Base-by-base conservation (phyloP, 179 eudicot genomes). In the Amaranthus tricolor region DNA sequence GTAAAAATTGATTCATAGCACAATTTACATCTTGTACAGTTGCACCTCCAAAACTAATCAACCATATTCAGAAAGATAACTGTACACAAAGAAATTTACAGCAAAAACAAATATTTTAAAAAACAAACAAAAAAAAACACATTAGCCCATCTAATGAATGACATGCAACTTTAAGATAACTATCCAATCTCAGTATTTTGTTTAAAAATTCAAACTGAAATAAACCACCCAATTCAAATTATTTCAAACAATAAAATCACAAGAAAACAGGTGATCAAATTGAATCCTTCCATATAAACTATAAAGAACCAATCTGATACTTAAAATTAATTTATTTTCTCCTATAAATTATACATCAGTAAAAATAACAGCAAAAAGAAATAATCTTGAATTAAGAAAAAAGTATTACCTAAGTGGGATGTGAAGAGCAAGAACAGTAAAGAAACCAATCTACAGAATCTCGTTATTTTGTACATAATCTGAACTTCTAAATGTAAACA, bases 381-480 rank as follows among this genome's bases (percentile, higher is more conserved):
- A 7, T 43, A 73, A 67, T 6, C 50, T 54, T 5, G 15, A 45
- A 62, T 57, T 60, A 17, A 19, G 7, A 5, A 11, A 4, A 2
- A 51, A 75, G 58, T 9, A 56, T 20, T 82, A 82, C 82, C 85
- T 68, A 66, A 63, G 16, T 76, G 72, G 21, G 78, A 68, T 24
- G 62, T 58, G 52, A 79, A 44, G 65, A 82, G 63, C 73, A 78
- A 68, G 72, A 76, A 57, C 51, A 78, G 24, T 11, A 76, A 44
- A 56, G 53, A 72, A 72, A 63, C 59, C 68, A 73, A 69, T 50
- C 24, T 9, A 48, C 44, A 76, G 20, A 64, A 20, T 51, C 72
- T 79, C 82, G 68, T 44, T 48, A 9, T 75, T 72, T 56, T 63
- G 44, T 58, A 51, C 45, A 76, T 45, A 68, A 64, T 51, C 76